Evolutionary conservation across 371 early-diverging fungal species (phyloP), one percentile per base, ranked within the genome.

Genomic region (Actinomortierella wolfii): DNA sequence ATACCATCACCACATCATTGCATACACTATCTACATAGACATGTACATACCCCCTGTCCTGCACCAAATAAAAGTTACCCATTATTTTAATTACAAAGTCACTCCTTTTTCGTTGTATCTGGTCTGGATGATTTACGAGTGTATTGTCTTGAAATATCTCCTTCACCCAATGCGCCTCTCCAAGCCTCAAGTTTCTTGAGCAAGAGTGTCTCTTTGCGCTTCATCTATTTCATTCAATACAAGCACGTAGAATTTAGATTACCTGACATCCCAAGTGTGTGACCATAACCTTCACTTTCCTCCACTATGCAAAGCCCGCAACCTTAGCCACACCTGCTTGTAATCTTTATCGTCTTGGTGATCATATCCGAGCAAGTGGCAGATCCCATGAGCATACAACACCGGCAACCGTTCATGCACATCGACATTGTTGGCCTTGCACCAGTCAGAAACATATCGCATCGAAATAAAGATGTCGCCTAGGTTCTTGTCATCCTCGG

Each of bases 331-430:
- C 79, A 81, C 83, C 49, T 43, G 25, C 17, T 9, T 14, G 54
- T 74, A 83, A 26, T 80, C 82, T 0, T 53, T 20, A 28, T 80
- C 76, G 2, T 56, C 20, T 29, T 80, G 71, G 39, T 84, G 84
- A 51, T 84, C 84, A 44, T 81, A 83, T n/a, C 84, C 84, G 50
- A 84, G 70, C 20, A 84, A 56, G 54, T 84, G 84, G 34, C 83
- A 84, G 7, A 84, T 77, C 0, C 84, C 84, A 51, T 84, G 84
- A 0, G 81, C 74, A 48, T 80, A 73, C 14, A 84, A 73, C 5
- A 77, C 61, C 1, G 81, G 80, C 3, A 84, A 44, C 17, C 81
- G 78, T 0, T 60, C 67, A 18, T 65, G 49, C 9, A 83, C 45
- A 34, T 59, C 48, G 15, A 79, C 79, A 14, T 65, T 60, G 49